Evolutionary conservation across 2,329 filamentous ascomycete species (phyloP).

Genomic region (Hymenoscyphus scutula): DNA sequence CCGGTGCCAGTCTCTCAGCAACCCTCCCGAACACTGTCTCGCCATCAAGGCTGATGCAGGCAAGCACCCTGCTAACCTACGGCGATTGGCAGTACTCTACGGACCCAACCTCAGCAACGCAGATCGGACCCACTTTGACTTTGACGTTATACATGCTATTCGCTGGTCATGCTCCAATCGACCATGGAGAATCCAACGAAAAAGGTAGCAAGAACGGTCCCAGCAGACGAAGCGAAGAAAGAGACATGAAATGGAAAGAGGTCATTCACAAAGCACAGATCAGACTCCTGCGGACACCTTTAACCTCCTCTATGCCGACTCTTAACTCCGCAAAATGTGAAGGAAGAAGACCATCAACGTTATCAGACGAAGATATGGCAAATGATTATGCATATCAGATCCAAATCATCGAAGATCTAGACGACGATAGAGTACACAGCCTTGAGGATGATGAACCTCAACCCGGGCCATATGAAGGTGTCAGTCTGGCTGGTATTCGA

Average conservation of each 20-base stretch:
- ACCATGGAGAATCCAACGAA: background rate
- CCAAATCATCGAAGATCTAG: slow-evolving; percentile 66
- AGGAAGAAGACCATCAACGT: slow-evolving; percentile 34
- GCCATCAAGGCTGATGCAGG: slow-evolving; percentile 85
- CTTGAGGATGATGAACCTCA: slow-evolving; percentile 58
- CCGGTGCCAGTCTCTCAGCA: slow-evolving; percentile 81
- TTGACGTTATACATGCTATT: slow-evolving; percentile 96
- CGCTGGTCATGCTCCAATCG: slow-evolving; percentile 61
- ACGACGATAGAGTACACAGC: slow-evolving; percentile 67
- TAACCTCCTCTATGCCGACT: slow-evolving; percentile 15
- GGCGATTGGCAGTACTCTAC: slow-evolving; percentile 81
- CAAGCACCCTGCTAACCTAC: slow-evolving; percentile 84
- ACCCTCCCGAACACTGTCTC: slow-evolving; percentile 80
- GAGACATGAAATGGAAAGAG: slow-evolving; percentile 79
- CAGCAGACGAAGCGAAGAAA: slow-evolving; percentile 21
- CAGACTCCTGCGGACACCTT: slow-evolving; percentile 52
- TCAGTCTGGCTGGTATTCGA: slow-evolving; percentile 60
- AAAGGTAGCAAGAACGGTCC: background rate
- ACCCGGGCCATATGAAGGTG: slow-evolving; percentile 55
- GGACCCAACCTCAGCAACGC: slow-evolving; percentile 61
- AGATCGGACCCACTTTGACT: slow-evolving; percentile 84
- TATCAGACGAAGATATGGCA: slow-evolving; percentile 28
- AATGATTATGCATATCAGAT: slow-evolving; percentile 68
- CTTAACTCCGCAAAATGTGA: slow-evolving; percentile 37
- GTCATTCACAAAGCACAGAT: slow-evolving; percentile 90